These are phyloP conservation scores for Zancudomyces culisetae DNA, from an alignment of 371 early-diverging fungal genomes.

Conservation along the genomic window DNA sequence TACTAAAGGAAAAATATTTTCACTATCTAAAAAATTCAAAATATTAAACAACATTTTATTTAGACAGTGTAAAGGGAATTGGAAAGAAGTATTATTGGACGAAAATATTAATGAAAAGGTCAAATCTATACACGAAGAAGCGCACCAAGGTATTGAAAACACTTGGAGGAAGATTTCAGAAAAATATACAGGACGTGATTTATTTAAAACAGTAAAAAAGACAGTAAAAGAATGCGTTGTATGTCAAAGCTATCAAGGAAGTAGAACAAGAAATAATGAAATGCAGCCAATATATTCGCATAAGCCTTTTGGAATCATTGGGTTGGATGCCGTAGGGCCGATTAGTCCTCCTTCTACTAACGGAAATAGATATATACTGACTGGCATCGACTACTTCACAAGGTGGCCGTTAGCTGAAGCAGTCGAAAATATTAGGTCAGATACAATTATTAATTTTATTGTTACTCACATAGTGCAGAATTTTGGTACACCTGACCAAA, in stretches of 20 bases:
- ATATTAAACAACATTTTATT: background rate
- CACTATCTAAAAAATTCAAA: background rate
- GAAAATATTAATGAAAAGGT: background rate
- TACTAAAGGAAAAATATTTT: background rate
- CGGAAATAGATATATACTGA: slow-evolving; percentile 3
- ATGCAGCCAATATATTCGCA: background rate
- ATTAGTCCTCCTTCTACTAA: background rate
- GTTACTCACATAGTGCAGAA: background rate
- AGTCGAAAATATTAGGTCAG: slow-evolving; percentile 1
- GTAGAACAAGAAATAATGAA: background rate
- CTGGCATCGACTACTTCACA: slow-evolving; percentile 3
- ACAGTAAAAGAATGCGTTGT: background rate
- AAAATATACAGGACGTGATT: background rate
- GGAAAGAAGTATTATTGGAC: background rate
- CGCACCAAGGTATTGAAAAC: background rate
- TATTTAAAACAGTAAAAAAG: background rate
- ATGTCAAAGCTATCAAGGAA: background rate
- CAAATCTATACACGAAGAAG: background rate
- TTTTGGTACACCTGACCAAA: slow-evolving; percentile 4
- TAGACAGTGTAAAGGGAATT: background rate
- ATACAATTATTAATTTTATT: slow-evolving; percentile 1
- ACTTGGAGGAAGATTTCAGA: background rate
- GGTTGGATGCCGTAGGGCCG: slow-evolving; percentile 3
- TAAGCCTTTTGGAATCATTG: background rate
- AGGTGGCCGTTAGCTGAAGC: slow-evolving; percentile 3